Evolutionary conservation across 805 yeast species (phyloP).

Genomic region (Kockiozyma suomiensis): DNA sequence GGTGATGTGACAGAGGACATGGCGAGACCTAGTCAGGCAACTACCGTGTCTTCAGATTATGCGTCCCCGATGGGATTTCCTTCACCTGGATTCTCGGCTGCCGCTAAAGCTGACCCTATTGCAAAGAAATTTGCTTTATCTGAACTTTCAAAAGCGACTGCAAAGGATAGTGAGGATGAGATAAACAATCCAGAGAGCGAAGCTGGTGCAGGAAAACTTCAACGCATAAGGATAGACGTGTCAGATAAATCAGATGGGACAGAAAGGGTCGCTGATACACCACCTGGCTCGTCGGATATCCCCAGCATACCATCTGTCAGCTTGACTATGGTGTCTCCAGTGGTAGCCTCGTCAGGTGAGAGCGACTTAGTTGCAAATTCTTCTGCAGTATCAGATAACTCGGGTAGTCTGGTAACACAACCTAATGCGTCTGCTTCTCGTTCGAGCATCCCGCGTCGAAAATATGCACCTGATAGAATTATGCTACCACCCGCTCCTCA

Average conservation of each 20-base stretch:
- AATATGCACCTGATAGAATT: conserved; percentile 23
- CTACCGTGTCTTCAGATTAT: neutral
- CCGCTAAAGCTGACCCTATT: conserved; percentile 1
- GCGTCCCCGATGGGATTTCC: conserved; percentile 23
- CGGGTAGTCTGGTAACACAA: neutral
- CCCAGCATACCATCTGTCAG: neutral
- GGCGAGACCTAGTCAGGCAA: neutral
- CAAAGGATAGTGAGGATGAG: neutral
- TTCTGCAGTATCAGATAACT: neutral
- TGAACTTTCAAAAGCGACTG: neutral
- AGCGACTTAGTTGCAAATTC: too few species aligned
- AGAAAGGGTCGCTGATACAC: too few species aligned
- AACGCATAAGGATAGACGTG: neutral
- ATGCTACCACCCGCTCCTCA: conserved; percentile 19
- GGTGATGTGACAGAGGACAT: neutral
- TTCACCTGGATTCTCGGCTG: conserved; percentile 28
- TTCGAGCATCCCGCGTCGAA: conserved; percentile 13
- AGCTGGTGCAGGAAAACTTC: neutral
- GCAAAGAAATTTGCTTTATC: neutral
- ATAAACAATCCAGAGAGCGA: neutral
- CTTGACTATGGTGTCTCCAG: neutral
- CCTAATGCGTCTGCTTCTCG: neutral
- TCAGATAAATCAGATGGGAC: too few species aligned
- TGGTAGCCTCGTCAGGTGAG: neutral
- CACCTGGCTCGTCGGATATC: neutral